Conservation (phyloP, 1,284 basidiomycete species). For the Pseudozyma thailandica region DNA sequence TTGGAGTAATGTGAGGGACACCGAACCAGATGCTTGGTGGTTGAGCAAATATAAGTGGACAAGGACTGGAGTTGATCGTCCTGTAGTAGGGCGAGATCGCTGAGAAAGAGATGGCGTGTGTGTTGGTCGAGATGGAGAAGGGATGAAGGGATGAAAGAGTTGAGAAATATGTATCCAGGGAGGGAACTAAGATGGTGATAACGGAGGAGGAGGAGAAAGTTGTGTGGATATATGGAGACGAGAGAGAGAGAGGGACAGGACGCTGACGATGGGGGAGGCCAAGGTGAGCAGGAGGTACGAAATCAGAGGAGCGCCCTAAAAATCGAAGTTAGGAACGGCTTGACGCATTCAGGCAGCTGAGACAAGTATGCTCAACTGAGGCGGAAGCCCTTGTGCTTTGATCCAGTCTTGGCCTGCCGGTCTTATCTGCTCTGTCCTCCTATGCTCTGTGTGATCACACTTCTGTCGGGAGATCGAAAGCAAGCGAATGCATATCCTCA, state of each 20-base stretch:
- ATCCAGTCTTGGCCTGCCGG: too few relatives aligned
- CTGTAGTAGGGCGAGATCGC: too few relatives aligned
- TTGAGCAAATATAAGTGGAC: background rate
- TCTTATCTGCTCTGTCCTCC: too few relatives aligned
- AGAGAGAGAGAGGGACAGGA: constrained; percentile 1
- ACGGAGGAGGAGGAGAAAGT: background rate
- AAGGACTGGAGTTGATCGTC: too few relatives aligned
- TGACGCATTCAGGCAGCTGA: constrained; percentile 3
- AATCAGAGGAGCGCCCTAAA: constrained; percentile 27
- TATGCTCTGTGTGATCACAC: too few relatives aligned
- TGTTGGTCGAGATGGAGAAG: too few relatives aligned
- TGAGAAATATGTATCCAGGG: background rate
- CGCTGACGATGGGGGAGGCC: background rate
- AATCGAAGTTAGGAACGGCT: constrained; percentile 12
- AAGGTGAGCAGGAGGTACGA: constrained; percentile 1
- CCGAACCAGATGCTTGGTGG: background rate
- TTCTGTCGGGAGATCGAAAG: too few relatives aligned
- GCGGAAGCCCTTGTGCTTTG: constrained; percentile 10
- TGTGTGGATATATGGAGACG: constrained; percentile 13
- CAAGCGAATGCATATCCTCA: too few relatives aligned
- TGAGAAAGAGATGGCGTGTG: too few relatives aligned
- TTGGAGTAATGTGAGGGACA: background rate
- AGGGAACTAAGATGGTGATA: background rate
- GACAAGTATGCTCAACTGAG: too few relatives aligned
- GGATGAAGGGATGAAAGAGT: background rate